Percentiles rank a stretch among this genome's conserved stretches.
phyloP scores from a whole-genome alignment of 1,139 yeast species.

The Hemisphaericaspora subhashii region DNA sequence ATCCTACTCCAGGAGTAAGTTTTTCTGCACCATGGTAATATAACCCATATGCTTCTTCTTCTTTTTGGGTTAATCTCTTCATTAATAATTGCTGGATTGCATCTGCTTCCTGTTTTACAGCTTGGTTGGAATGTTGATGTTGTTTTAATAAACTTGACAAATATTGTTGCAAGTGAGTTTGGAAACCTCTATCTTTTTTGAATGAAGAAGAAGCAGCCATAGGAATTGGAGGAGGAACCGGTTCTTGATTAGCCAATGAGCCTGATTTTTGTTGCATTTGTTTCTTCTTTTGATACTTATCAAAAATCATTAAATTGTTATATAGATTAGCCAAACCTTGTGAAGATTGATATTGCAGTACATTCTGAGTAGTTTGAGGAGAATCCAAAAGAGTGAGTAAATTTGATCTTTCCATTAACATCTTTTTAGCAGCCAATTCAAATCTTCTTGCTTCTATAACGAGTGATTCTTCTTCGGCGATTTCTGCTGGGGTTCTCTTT shows the following conservation, averaged over 20 bases:
- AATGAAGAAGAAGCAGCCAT: slow-evolving; percentile 54
- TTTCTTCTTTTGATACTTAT: slow-evolving; percentile 55
- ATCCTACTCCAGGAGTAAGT: slow-evolving; percentile 71
- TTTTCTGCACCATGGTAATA: slow-evolving; percentile 75
- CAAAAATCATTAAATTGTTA: slow-evolving; percentile 74
- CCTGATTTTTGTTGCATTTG: slow-evolving; percentile 38
- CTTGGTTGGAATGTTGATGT: slow-evolving; percentile 27
- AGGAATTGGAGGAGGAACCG: slow-evolving; percentile 61
- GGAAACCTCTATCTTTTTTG: slow-evolving; percentile 53
- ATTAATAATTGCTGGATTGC: slow-evolving; percentile 45
- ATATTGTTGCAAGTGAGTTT: slow-evolving; percentile 50
- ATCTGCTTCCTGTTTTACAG: slow-evolving; percentile 35
- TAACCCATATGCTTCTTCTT: slow-evolving; percentile 84
- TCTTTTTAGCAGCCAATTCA: slow-evolving; percentile 89
- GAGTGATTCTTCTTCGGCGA: slow-evolving; percentile 94
- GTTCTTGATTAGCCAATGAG: slow-evolving; percentile 30
- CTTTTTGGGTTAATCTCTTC: slow-evolving; percentile 68
- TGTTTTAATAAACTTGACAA: slow-evolving; percentile 41
- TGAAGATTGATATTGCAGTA: slow-evolving; percentile 77
- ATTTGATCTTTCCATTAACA: slow-evolving; percentile 80
- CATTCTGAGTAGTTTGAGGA: slow-evolving; percentile 78
- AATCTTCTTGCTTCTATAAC: slow-evolving; percentile 91
- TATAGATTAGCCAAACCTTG: slow-evolving; percentile 89
- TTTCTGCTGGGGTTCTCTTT: slow-evolving; percentile 89
- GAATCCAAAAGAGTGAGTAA: slow-evolving; percentile 79